Conservation (phyloP, 2,329 filamentous ascomycete species). For the Macrophomina pseudophaseolina region DNA sequence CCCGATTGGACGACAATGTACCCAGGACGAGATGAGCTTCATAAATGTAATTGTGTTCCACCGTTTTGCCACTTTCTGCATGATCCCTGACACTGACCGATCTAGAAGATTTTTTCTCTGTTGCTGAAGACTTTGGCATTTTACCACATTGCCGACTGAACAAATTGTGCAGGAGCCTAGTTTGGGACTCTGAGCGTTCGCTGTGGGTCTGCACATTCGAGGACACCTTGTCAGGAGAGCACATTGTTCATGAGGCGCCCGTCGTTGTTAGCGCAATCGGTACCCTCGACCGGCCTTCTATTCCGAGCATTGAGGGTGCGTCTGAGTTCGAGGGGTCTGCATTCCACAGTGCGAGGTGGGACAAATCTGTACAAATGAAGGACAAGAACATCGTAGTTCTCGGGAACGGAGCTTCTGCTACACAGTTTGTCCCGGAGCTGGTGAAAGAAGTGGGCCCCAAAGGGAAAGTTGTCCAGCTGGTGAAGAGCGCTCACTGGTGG, state of each 20-base stretch:
- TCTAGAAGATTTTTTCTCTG: slow-evolving; percentile 48
- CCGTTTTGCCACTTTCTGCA: not conserved
- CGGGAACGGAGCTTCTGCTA: slow-evolving; percentile 55
- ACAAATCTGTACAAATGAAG: slow-evolving; percentile 58
- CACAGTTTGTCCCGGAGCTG: slow-evolving; percentile 55
- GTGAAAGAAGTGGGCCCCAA: slow-evolving; percentile 29
- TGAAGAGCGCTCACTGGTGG: not conserved
- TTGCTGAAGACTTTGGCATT: slow-evolving; percentile 40
- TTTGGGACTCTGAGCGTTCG: slow-evolving; percentile 51
- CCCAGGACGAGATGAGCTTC: slow-evolving; percentile 60
- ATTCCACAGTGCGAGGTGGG: slow-evolving; percentile 43
- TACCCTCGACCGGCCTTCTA: not conserved
- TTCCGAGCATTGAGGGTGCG: not conserved
- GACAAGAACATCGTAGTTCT: slow-evolving; percentile 39
- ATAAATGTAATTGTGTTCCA: slow-evolving; percentile 41
- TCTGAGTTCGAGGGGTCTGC: slow-evolving; percentile 46
- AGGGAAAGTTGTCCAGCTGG: not conserved
- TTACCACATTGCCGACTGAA: slow-evolving; percentile 47
- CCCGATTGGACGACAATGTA: slow-evolving; percentile 65
- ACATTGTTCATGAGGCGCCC: slow-evolving; percentile 39
- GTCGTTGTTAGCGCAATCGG: slow-evolving; percentile 46
- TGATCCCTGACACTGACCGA: not conserved
- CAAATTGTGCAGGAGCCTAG: slow-evolving; percentile 48
- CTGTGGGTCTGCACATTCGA: slow-evolving; percentile 44
- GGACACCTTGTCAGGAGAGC: slow-evolving; percentile 33